phyloP scores from a whole-genome alignment of 2,329 filamentous ascomycete genomes.

The Sclerotinia nivalis region DNA sequence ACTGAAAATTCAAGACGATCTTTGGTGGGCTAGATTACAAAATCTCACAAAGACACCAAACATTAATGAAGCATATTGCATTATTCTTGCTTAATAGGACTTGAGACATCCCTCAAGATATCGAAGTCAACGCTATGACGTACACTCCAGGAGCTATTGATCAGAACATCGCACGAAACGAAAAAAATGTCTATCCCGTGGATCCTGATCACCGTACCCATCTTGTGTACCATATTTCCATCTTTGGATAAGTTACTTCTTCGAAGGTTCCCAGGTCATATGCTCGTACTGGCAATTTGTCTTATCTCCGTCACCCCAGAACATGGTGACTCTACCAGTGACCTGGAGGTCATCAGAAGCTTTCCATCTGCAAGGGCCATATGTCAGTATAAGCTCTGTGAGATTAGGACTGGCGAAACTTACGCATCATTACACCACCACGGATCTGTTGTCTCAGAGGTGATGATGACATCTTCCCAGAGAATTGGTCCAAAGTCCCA shows the following conservation, averaged over 20 bases:
- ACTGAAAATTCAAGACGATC: neutral
- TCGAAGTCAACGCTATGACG: neutral
- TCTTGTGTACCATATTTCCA: neutral
- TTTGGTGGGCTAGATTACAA: neutral
- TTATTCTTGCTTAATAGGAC: neutral
- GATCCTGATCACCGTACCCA: neutral
- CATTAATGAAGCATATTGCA: neutral
- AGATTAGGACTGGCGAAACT: neutral
- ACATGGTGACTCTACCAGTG: neutral
- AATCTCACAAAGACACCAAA: neutral
- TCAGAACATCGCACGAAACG: neutral
- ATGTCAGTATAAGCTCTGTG: neutral
- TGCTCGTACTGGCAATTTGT: neutral
- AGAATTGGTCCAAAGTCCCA: constrained; percentile 34
- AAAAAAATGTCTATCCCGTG: neutral
- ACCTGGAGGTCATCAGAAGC: neutral
- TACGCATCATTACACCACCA: constrained; percentile 5
- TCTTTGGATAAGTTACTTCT: neutral
- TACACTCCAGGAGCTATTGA: neutral
- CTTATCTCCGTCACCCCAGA: neutral
- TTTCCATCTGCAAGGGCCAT: neutral
- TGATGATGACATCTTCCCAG: constrained; percentile 19
- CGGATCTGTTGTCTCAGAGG: neutral
- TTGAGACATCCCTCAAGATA: neutral
- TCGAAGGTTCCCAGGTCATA: constrained; percentile 1